Base-by-base conservation (phyloP, 352 stramenopile genomes). In the Thalassiosira mediterranea region DNA sequence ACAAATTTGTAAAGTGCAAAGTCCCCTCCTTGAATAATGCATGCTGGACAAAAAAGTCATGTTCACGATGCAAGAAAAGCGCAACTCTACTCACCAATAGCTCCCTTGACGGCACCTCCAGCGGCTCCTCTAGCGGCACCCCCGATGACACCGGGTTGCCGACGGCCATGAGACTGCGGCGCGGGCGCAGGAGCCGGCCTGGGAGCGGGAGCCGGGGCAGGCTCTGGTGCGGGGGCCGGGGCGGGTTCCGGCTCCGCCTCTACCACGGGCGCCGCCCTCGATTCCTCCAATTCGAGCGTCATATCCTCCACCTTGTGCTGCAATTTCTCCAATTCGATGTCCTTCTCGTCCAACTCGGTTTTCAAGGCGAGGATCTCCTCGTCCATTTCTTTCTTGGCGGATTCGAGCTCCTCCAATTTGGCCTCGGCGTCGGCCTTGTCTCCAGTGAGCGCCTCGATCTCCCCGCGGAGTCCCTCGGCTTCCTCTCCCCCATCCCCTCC, bases 51-150 rank as follows among this genome's bases (percentile, higher is more conserved):
- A 19, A 17, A 59, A 37, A 31, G 49, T 37, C 5, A 21, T 4
- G 4, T 19, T 11, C 8, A 59, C 4, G 17, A 21, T 59, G 28
- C 49, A 59, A 31, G 4, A 59, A 59, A n/a, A n/a, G n/a, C n/a
- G 28, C 28, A 59, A 15, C 26, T 37, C 4, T 38, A 40, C 49
- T 48, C 34, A 72, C 61, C 51, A 62, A 72, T 72, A 15, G 47
- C 65, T 34, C 56, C 57, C 54, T 51, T 65, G 10, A 68, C 37
- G 11, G 56, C 57, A 34, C 57, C 56, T 3, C 48, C 67, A 57
- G 65, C 72, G 13, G 73, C 73, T 58, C 70, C 70, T 53, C 59
- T 69, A 32, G 73, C 67, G 10, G 72, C 72, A 34, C 64, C 65
- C 23, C 61, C 62, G 4, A 70, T 53, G 26, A 70, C 44, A 47